Evolutionary conservation across 108 stramenopile genomes (phyloP).

Genomic region (Thalassiosira profunda): DNA sequence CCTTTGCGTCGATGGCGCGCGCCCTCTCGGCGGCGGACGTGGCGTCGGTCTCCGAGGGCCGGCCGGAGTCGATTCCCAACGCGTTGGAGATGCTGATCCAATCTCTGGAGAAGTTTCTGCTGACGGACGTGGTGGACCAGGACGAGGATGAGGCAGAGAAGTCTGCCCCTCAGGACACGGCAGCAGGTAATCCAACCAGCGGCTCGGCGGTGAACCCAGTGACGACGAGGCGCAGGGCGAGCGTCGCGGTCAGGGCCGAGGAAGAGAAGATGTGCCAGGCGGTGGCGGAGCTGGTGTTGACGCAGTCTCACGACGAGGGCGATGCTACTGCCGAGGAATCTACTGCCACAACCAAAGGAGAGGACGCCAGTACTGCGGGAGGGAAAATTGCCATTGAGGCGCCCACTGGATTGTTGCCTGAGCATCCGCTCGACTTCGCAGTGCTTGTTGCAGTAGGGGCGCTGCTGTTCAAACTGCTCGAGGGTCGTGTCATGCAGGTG

Average conservation of each 20-base stretch:
- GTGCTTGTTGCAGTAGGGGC: slow-evolving; percentile 19
- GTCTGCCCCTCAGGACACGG: too few species aligned
- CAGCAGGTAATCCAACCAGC: background rate
- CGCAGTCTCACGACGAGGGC: background rate
- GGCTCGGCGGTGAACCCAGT: background rate
- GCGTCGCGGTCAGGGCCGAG: slow-evolving; percentile 9
- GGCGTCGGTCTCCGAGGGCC: background rate
- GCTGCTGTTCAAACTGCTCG: slow-evolving; percentile 25
- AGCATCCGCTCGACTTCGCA: slow-evolving; percentile 25
- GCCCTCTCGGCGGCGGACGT: background rate
- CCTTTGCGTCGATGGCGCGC: slow-evolving; percentile 24
- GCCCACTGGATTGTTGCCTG: slow-evolving; percentile 8
- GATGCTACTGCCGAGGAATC: background rate
- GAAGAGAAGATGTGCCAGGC: slow-evolving; percentile 1
- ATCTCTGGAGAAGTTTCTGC: slow-evolving; percentile 32
- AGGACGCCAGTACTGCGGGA: too few species aligned
- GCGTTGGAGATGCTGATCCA: slow-evolving; percentile 20
- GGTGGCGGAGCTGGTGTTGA: slow-evolving; percentile 2
- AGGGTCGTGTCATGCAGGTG: slow-evolving; percentile 14
- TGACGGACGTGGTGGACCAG: slow-evolving; percentile 25
- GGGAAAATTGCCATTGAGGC: background rate
- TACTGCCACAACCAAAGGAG: background rate
- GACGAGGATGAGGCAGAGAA: slow-evolving; percentile 7
- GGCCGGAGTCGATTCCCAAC: slow-evolving; percentile 1
- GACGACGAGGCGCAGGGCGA: slow-evolving; percentile 15